Evolutionary conservation across 208 protist genomes (phyloP).

Genomic region (Zelonia costaricensis): DNA sequence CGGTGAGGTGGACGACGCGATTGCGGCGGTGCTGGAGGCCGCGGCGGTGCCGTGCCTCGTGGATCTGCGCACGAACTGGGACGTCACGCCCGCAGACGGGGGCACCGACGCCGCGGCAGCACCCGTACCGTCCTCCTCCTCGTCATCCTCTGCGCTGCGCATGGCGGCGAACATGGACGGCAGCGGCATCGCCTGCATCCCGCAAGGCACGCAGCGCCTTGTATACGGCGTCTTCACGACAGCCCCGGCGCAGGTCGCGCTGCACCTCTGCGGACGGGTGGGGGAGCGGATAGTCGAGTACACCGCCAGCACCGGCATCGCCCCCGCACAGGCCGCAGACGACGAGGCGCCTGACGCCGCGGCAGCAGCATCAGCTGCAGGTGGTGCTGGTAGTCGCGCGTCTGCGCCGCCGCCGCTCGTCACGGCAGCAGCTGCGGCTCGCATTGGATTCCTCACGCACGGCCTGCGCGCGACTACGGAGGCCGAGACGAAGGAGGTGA

Average conservation of each 20-base stretch:
- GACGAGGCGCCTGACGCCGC: slow-evolving; percentile 8
- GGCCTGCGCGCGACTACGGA: slow-evolving; percentile 11
- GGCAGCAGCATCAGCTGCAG: neutral
- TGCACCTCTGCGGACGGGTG: slow-evolving; percentile 48
- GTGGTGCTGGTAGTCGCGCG: neutral
- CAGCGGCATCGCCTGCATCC: slow-evolving; percentile 24
- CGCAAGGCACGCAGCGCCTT: slow-evolving; percentile 33
- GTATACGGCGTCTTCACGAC: slow-evolving; percentile 20
- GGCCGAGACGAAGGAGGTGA: slow-evolving; percentile 46
- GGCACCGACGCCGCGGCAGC: neutral
- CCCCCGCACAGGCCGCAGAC: neutral
- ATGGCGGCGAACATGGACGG: slow-evolving; percentile 14
- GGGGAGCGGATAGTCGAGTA: slow-evolving; percentile 58
- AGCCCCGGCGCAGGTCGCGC: slow-evolving; percentile 15
- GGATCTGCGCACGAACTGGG: slow-evolving; percentile 29
- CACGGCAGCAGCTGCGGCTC: slow-evolving; percentile 43
- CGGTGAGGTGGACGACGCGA: slow-evolving; percentile 19
- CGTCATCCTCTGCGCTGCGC: slow-evolving; percentile 6
- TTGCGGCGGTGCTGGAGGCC: slow-evolving; percentile 37
- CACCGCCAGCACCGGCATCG: slow-evolving; percentile 29
- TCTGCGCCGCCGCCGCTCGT: slow-evolving; percentile 37
- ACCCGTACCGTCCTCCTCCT: neutral
- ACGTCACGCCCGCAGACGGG: slow-evolving; percentile 4
- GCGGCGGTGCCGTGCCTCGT: slow-evolving; percentile 63
- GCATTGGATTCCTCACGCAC: slow-evolving; percentile 42